Evolutionary conservation across 2,329 filamentous ascomycete genomes (phyloP).

Genomic region (Rhynchosporium secalis): DNA sequence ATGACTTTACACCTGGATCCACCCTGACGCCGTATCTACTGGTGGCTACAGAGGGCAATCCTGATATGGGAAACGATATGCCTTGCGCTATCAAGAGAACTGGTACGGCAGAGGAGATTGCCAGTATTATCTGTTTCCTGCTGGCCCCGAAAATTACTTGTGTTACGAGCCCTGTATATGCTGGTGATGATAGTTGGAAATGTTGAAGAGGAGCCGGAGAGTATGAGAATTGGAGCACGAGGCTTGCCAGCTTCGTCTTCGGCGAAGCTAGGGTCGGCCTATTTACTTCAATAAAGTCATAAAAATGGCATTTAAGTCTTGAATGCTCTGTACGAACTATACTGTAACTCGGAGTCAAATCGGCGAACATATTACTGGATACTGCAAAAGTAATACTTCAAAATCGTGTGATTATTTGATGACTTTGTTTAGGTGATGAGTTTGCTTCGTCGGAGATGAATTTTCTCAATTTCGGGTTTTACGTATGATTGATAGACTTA

Average conservation of each 20-base stretch:
- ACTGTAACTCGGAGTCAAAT: too few species aligned
- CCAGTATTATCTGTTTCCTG: conserved; percentile 46
- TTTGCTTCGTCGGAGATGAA: too few species aligned
- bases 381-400: too few species aligned
- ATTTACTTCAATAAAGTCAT: too few species aligned
- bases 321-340: too few species aligned
- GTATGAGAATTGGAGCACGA: not conserved
- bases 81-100: conserved; percentile 43
- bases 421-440: too few species aligned
- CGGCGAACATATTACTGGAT: too few species aligned
- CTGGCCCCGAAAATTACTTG: conserved; percentile 41
- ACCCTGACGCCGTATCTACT: conserved; percentile 53
- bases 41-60: conserved; percentile 35
- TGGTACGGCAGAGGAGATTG: conserved; percentile 51
- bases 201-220: conserved; percentile 23
- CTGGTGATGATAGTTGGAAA: conserved; percentile 35
- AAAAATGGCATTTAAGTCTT: too few species aligned
- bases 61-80: conserved; percentile 40
- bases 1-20: conserved; percentile 41
- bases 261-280: too few species aligned
- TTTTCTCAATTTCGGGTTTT: not conserved
- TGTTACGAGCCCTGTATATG: conserved; percentile 36
- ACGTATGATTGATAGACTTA: not conserved
- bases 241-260: too few species aligned
- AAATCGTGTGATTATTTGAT: too few species aligned